Base-by-base conservation (phyloP, 2,329 filamentous ascomycete species). In the Phaeoacremonium minimum region DNA sequence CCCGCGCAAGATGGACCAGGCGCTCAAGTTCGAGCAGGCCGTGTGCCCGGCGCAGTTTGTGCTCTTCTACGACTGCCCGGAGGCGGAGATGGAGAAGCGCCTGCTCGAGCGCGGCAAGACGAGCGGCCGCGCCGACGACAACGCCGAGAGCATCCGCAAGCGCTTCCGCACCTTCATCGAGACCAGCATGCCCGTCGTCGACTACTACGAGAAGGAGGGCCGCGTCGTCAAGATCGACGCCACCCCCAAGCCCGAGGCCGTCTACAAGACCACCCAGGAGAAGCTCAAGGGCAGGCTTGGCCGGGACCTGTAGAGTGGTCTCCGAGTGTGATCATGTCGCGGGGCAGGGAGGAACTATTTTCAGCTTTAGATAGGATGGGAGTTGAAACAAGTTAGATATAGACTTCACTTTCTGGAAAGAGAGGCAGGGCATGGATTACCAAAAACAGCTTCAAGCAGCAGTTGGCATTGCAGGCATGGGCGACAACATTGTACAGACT, bases 1-100 rank as follows among this genome's bases (percentile, higher is more conserved):
- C 71, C 93, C 93, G 19, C 80, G 93, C 52, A 95, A 98, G 71
- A 85, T 97, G 71, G 93, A 97, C 70, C 93, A 98, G 73, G 93
- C 91, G 12, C 61, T 88, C 47, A 90, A 88, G 65, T 98, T 98
- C 58, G 93, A 98, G 68, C 77, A 88, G 60, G 75, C 82, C 5
- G 91, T 98, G 33, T 93, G 88, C 55, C 83, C 80, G 9, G 87
- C 85, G 40, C 77, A 79, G 58, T 83, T 95, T 53, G 93, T 94
- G 4, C 73, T 98, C 43, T 98, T 98, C 73, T 91, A 90, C 59
- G 88, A 95, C 64, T 95, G 89, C 57, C 84, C 89, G 6, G 93
- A 97, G 71, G 75, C 80, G 35, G 84, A 88, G 52, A 93, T 98
- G 87, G 77, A 91, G 70, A 64, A 75, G 54, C 77, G 91, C 18